Conservation (phyloP, 345 rosid genomes). For the Mangifera indica region DNA sequence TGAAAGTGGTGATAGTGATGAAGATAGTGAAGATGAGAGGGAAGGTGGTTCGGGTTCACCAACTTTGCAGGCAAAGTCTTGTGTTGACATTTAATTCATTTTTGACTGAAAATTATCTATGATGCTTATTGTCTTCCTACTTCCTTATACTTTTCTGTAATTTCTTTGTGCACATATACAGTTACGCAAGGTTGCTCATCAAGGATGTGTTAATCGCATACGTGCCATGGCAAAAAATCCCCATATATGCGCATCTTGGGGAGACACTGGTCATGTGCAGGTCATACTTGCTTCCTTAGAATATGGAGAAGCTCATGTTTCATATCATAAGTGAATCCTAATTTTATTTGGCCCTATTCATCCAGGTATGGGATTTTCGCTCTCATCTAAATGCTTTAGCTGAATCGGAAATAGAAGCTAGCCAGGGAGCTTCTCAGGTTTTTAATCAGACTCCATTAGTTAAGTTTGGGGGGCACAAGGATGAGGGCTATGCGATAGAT, state of each 20-base stretch:
- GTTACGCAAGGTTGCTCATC: slow-evolving; percentile 77
- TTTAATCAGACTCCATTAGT: slow-evolving; percentile 74
- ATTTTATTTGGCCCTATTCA: slow-evolving; percentile 7
- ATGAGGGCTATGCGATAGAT: slow-evolving; percentile 90
- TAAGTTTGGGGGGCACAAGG: slow-evolving; percentile 83
- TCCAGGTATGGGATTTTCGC: slow-evolving; percentile 87
- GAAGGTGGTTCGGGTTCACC: slow-evolving; percentile 60
- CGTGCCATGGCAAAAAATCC: slow-evolving; percentile 89
- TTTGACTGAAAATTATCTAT: neutral
- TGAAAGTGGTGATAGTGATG: slow-evolving; percentile 74
- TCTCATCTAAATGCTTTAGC: slow-evolving; percentile 79
- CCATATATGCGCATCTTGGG: slow-evolving; percentile 93
- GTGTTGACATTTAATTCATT: slow-evolving; percentile 10
- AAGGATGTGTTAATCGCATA: slow-evolving; percentile 85
- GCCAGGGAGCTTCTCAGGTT: slow-evolving; percentile 54
- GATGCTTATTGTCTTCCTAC: neutral
- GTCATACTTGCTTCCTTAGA: slow-evolving; percentile 35
- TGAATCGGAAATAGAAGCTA: slow-evolving; percentile 59
- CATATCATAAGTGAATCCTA: neutral
- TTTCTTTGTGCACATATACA: slow-evolving; percentile 35
- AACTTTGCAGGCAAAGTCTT: slow-evolving; percentile 57
- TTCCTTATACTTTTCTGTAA: neutral
- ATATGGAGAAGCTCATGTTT: neutral
- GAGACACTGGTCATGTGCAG: slow-evolving; percentile 89
- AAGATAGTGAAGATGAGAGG: slow-evolving; percentile 59